Base-by-base conservation (phyloP, 2,329 filamentous ascomycete genomes). In the Xylariaceae sp. region DNA sequence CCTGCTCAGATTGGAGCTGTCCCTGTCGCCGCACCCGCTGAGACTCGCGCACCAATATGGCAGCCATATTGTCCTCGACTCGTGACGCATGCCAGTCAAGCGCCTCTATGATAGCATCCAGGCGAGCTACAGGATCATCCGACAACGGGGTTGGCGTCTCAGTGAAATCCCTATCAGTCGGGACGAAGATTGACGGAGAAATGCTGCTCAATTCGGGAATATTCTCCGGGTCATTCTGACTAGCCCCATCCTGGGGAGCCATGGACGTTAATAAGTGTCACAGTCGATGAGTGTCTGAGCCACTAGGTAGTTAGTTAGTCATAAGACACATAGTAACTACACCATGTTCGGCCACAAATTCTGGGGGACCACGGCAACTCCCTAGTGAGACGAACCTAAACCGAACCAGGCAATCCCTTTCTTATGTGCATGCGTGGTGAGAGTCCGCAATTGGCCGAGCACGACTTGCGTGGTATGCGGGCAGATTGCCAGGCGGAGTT, bases 131-230 rank as follows among this genome's bases (percentile, higher is more conserved):
- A 3, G 54, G 59, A n/a, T 66, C 58, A 9, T 56, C 53, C 1
- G 63, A 57, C 4, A 58, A 16, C 2, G 55, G 54, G 13, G 63
- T 62, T n/a, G 60, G 56, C n/a, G 65, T 58, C 48, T 64, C 57
- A 7, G 65, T 65, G 57, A 65, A 60, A 55, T 67, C 65, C 21
- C 48, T 47, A 12, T 61, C 55, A 18, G 63, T 63, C 16, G 63
- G 61, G 5, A 65, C 62, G 54, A 67, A 67, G 16, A 65, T 63
- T 18, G 61, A 48, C 8, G 63, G 63, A 22, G 63, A 52, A 34
- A 65, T 61, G 47, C 37, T 55, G 16, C 44, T 43, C 47, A 60
- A 56, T 2, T 44, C 13, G 5, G 63, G 64, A 21, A 65, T 63
- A 2, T 55, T 59, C 21, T 63, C 65, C 22, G 57, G 22, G 5